Percentiles rank a stretch among this genome's conserved stretches.
These are phyloP conservation scores for Paracoccidioides brasiliensis DNA, from an alignment of 2,329 filamentous ascomycete genomes.

Conservation along the genomic window DNA sequence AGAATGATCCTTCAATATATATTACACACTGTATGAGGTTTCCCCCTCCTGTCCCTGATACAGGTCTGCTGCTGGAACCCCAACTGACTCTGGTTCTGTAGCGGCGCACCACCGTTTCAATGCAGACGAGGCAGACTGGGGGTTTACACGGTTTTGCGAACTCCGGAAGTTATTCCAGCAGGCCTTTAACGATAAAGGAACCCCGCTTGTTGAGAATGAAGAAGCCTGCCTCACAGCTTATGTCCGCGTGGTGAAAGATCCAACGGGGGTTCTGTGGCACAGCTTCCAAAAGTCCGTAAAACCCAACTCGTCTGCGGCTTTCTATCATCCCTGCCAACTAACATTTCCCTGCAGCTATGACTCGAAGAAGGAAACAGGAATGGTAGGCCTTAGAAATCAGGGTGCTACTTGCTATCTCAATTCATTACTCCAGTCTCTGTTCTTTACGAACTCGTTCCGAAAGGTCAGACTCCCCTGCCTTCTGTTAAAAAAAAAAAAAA, in stretches of 20 bases:
- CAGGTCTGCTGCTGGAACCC: slow-evolving; percentile 6
- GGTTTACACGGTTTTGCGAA: slow-evolving; percentile 93
- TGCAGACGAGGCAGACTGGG: slow-evolving; percentile 93
- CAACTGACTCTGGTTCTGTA: slow-evolving; percentile 11
- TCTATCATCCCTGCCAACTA: slow-evolving; percentile 25
- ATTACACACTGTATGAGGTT: slow-evolving; percentile 50
- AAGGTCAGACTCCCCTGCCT: slow-evolving; percentile 44
- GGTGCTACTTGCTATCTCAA: slow-evolving; percentile 86
- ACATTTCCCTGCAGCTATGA: slow-evolving; percentile 53
- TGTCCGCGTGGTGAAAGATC: slow-evolving; percentile 37
- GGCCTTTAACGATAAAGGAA: slow-evolving; percentile 55
- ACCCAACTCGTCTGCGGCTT: neutral
- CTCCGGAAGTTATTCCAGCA: slow-evolving; percentile 70
- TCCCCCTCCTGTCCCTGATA: neutral
- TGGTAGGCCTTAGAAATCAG: slow-evolving; percentile 92
- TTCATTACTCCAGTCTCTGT: slow-evolving; percentile 69
- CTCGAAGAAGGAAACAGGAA: slow-evolving; percentile 98
- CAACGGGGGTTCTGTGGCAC: slow-evolving; percentile 37
- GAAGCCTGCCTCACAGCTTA: slow-evolving; percentile 36
- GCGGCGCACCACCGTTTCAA: slow-evolving; percentile 91
- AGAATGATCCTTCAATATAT: slow-evolving; percentile 77
- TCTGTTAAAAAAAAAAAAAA: neutral
- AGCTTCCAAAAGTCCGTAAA: slow-evolving; percentile 30
- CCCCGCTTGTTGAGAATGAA: slow-evolving; percentile 41
- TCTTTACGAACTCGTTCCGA: slow-evolving; percentile 84